Evolutionary conservation across 257 asterid genomes (phyloP), one percentile per base, ranked within the genome.

Genomic region (Perilla frutescens): DNA sequence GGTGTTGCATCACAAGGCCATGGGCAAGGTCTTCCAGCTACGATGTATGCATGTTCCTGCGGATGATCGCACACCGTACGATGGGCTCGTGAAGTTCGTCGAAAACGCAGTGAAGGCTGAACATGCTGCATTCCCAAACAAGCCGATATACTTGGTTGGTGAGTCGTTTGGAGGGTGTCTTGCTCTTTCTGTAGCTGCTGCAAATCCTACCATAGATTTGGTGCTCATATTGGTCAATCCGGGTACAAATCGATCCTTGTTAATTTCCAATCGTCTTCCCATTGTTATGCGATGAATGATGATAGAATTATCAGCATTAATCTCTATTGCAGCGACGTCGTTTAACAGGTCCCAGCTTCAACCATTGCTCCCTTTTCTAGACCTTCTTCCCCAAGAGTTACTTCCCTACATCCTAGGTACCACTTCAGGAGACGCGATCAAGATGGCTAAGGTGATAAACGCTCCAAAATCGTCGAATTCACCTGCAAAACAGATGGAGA

Each of bases 121-220:
- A 66, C 76, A 82, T 67, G 75, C 80, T 11, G 77, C 76, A 0
- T 62, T 20, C 37, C 81, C 86, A 29, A 71, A 74, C 55, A 84
- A 11, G 83, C 93, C 93, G n/a, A 75, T 86, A 48, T 88, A 82
- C 73, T 64, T 88, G 73, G 75, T 88, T 26, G 93, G 82, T 9
- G 91, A 88, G 9, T 88, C 93, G 0, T 71, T 88, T 31, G 93
- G 91, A 55, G 91, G 78, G 29, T 88, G 89, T 61, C 81, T 88
- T 48, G 93, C 91, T 47, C 87, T 88, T 4, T 84, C 93, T 14
- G 89, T 80, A 13, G 91, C 93, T 62, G 91, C 91, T 59, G 74
- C 80, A 41, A 82, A 84, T 81, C 88, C 89, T 26, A 66, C 32
- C 10, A 61, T 81, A 26, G 93, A 88, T 75, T 44, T 86, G 45